phyloP scores from a whole-genome alignment of 2,329 filamentous ascomycete species.

The Emergomyces orientalis region DNA sequence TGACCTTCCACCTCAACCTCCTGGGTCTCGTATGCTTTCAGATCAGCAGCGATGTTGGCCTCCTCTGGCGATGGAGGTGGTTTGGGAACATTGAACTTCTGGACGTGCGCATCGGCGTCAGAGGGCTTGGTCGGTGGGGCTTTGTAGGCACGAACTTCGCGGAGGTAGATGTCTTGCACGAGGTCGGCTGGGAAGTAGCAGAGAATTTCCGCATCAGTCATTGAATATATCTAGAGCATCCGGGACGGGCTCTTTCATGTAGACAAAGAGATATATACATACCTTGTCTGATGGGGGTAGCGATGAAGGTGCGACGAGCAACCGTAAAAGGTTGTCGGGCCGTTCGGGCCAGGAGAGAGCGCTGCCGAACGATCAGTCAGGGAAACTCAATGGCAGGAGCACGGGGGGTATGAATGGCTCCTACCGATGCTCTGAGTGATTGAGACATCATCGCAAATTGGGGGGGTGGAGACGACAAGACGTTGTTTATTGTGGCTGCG shows the following conservation, averaged over 20 bases:
- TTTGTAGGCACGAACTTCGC: constrained; percentile 95
- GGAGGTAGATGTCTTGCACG: constrained; percentile 95
- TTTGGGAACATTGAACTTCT: constrained; percentile 73
- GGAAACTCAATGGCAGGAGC: constrained; percentile 14
- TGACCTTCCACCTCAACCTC: constrained; percentile 90
- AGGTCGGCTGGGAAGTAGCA: constrained; percentile 64
- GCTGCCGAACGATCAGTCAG: constrained; percentile 34
- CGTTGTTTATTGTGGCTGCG: constrained; percentile 4
- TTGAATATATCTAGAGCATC: neutral
- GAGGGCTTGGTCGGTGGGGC: constrained; percentile 68
- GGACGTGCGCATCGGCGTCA: constrained; percentile 83
- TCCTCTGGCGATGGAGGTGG: constrained; percentile 86
- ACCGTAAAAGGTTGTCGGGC: constrained; percentile 48
- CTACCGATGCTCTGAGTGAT: constrained; percentile 17
- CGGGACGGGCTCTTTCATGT: neutral
- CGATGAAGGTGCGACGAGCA: constrained; percentile 54
- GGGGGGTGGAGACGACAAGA: constrained; percentile 8
- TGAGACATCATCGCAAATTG: constrained; percentile 14
- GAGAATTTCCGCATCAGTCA: constrained; percentile 7
- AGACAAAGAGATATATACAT: constrained; percentile 23
- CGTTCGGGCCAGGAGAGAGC: constrained; percentile 52
- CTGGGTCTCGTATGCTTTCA: constrained; percentile 92
- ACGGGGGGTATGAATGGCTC: neutral
- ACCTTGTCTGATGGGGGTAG: constrained; percentile 54
- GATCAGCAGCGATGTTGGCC: constrained; percentile 77